Percentiles rank a stretch among this genome's conserved stretches.
phyloP scores from a whole-genome alignment of 805 yeast species.

The Kuraishia piskuri region DNA sequence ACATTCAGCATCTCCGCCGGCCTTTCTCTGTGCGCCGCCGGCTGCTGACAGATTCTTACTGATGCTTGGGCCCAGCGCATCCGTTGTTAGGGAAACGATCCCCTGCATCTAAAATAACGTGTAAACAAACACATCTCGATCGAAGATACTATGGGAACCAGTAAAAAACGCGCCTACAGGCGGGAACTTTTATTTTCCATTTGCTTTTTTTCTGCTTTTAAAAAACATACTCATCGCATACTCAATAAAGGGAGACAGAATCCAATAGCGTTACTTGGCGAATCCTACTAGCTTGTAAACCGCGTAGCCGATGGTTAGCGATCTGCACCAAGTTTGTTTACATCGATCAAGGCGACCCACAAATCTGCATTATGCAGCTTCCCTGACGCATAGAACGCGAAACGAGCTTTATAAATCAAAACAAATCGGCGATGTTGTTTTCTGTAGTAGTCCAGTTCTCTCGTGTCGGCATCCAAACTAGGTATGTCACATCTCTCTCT shows the following conservation, averaged over 20 bases:
- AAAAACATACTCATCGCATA: too few species aligned
- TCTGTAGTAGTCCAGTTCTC: neutral
- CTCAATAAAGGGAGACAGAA: neutral
- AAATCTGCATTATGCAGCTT: neutral
- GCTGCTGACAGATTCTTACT: too few species aligned
- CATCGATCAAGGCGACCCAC: neutral
- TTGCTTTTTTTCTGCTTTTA: too few species aligned
- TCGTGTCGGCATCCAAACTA: neutral
- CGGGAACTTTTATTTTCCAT: too few species aligned
- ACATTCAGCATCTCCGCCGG: too few species aligned
- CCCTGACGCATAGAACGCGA: neutral
- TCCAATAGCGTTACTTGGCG: neutral
- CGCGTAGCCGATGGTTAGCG: neutral
- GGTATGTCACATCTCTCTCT: neutral
- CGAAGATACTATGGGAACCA: too few species aligned
- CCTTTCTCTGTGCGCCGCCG: too few species aligned
- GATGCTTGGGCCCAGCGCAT: too few species aligned
- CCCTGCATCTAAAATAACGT: too few species aligned
- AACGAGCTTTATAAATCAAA: neutral
- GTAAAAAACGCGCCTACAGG: too few species aligned
- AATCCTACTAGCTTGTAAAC: neutral
- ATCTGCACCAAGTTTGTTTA: neutral
- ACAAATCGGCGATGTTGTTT: neutral
- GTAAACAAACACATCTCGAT: too few species aligned
- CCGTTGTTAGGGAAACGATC: too few species aligned